Evolutionary conservation across 306 rosid species (phyloP), one percentile per base, ranked within the genome.

Genomic region (Pyrus betulifolia): DNA sequence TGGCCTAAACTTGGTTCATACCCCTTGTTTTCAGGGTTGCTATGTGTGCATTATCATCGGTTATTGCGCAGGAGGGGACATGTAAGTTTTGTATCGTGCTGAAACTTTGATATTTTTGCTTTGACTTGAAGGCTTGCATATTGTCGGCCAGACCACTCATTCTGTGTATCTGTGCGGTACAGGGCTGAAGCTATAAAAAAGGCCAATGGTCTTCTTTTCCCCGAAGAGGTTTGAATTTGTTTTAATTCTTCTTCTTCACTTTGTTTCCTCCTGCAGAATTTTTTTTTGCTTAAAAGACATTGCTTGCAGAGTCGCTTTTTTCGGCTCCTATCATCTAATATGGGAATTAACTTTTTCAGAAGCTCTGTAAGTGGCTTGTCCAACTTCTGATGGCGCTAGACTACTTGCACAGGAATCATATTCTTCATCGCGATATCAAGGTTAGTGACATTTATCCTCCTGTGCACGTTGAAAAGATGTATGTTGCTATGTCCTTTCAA

Each of bases 341-440:
- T 15, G 54, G 49, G 15, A 23, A 8, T 44, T 58, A 62, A 54
- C 77, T 57, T 74, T 70, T 61, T 73, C 88, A 96, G 99, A 96
- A 87, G 83, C 93, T 96, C 64, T 96, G 98, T 82, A 92, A 86
- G 87, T 96, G 99, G 99, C 96, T 96, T 21, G 99, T 96, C 78
- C 98, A 96, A 82, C 99, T 96, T 89, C 93, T 96, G 73, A 96
- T 96, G 99, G 99, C 98, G 17, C 97, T 96, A 22, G 94, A 92
- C 52, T 93, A 96, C 88, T 85, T 96, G 91, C 99, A 96, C 84
- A 77, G 78, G 92, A 96, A 86, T 82, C 99, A 96, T 80, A 87
- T 96, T 85, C 99, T 96, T 85, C 99, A 96, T 66, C 98, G 99
- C 42, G 99, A 96, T 75, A 98, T 96, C 78, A 96, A 96, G 97